Evolutionary conservation across 352 stramenopile species (phyloP).

Genomic region (Phytophthora capsici): DNA sequence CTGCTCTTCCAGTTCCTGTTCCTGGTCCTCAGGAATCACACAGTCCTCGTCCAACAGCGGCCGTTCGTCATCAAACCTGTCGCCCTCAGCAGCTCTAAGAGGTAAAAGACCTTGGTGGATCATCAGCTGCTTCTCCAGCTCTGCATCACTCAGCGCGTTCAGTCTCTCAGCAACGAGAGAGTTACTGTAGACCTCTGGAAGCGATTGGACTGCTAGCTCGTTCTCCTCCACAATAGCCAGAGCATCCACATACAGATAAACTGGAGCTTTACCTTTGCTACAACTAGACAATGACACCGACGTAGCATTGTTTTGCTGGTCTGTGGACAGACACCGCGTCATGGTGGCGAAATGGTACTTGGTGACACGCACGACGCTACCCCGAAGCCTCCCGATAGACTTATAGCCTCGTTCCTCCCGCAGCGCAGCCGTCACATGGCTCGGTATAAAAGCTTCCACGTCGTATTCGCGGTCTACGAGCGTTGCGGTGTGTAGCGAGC

Average conservation of each 20-base stretch:
- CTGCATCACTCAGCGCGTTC: slow-evolving; percentile 14
- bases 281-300: slow-evolving; percentile 32
- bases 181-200: slow-evolving; percentile 41
- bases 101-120: slow-evolving; percentile 48
- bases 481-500: slow-evolving; percentile 43
- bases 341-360: slow-evolving; percentile 71
- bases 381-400: slow-evolving; percentile 49
- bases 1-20: slow-evolving; percentile 56
- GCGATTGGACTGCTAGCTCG: slow-evolving; percentile 50
- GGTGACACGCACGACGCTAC: slow-evolving; percentile 58
- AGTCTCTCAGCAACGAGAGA: slow-evolving; percentile 38
- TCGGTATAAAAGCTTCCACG: slow-evolving; percentile 59
- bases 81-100: not conserved
- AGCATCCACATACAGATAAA: slow-evolving; percentile 56
- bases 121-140: slow-evolving; percentile 56
- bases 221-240: slow-evolving; percentile 60
- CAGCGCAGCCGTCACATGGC: slow-evolving; percentile 26
- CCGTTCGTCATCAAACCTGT: slow-evolving; percentile 47
- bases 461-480: slow-evolving; percentile 59
- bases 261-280: slow-evolving; percentile 9
- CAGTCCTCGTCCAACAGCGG: slow-evolving; percentile 65
- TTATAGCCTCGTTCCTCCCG: slow-evolving; percentile 33
- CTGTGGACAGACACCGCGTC: slow-evolving; percentile 34
- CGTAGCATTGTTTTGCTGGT: slow-evolving; percentile 11
- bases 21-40: slow-evolving; percentile 68